Base-by-base conservation (phyloP, 371 early-diverging fungal species). In the Gilbertella persicaria region DNA sequence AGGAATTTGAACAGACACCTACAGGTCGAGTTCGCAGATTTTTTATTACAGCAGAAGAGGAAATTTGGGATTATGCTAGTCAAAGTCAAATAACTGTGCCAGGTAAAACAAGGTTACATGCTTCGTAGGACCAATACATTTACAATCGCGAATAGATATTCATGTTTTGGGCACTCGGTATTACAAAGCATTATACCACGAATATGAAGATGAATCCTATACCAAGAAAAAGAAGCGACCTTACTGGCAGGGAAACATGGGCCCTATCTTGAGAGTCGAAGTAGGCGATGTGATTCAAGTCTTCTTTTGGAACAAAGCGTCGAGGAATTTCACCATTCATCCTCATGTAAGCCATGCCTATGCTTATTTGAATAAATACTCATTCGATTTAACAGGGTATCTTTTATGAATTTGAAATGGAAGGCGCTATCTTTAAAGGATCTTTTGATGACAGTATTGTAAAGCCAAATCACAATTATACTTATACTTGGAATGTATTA, bases 21-120 rank as follows among this genome's bases (percentile, higher is more conserved):
- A 60, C 58, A 12, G 78, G 75, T 0, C 45, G 43, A 25, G 64
- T 42, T 7, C 43, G 54, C 2, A 28, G 37, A 12, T 82, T 69
- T 47, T 82, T 68, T 43, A 70, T 82, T 46, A 66, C 75, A 24
- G 79, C 72, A 9, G 77, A 78, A 46, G 79, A 78, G 44, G 48
- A 64, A 20, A 53, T 50, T 6, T 82, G 82, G 82, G 66, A 82
- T 48, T 82, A 82, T 66, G 44, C 46, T 23, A 59, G 42, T 53
- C 36, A 59, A 17, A 33, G 20, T n/a, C 30, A 19, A 4, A 6
- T 23, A 26, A 46, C 47, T 47, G 44, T 53, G 42, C 14, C 54
- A 55, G 26, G 51, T 73, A 69, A 26, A 16, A 67, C 55, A 60
- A 29, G 60, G 17, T 2, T 20, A 50, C 35, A 23, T 17, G 35